A percentile compares a stretch with the other conserved stretches of the same genome.
Conservation (phyloP, 1,139 yeast species). For the Dujonia santamariae region DNA sequence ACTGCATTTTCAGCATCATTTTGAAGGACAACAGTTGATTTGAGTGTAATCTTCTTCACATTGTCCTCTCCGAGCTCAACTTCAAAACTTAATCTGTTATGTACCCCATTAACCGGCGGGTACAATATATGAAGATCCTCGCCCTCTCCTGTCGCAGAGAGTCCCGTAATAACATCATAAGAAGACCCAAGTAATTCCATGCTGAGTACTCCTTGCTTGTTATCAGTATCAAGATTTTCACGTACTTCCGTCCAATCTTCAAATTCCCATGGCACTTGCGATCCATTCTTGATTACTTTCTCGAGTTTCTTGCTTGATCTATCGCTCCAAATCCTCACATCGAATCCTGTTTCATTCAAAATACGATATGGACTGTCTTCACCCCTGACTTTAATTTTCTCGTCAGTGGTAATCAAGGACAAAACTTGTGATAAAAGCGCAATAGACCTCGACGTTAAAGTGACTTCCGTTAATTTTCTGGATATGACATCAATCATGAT, state of each 20-base stretch:
- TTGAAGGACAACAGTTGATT: slow-evolving; percentile 70
- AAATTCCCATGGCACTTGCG: slow-evolving; percentile 79
- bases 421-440: slow-evolving; percentile 73
- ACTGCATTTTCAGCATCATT: slow-evolving; percentile 66
- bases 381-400: slow-evolving; percentile 63
- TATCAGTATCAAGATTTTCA: slow-evolving; percentile 71
- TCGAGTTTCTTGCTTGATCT: slow-evolving; percentile 12
- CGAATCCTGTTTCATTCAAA: slow-evolving; percentile 81
- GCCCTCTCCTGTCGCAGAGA: slow-evolving; percentile 81
- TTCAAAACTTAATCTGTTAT: slow-evolving; percentile 73
- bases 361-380: slow-evolving; percentile 80
- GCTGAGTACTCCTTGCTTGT: slow-evolving; percentile 57
- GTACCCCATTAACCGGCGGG: slow-evolving; percentile 64
- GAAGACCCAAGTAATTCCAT: slow-evolving; percentile 54
- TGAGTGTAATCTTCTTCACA: slow-evolving; percentile 69
- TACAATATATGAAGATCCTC: slow-evolving; percentile 68
- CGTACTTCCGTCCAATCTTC: slow-evolving; percentile 90
- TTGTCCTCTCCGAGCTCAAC: slow-evolving; percentile 69
- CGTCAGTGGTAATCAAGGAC: slow-evolving; percentile 53
- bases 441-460: slow-evolving; percentile 77
- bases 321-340: slow-evolving; percentile 65
- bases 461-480: slow-evolving; percentile 72
- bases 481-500: slow-evolving; percentile 65
- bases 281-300: slow-evolving; percentile 47
- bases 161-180: slow-evolving; percentile 49